Evolutionary conservation across 495 filamentous ascomycete species (phyloP), one percentile per base, ranked within the genome.

Genomic region (Hypoxylon intermedium): DNA sequence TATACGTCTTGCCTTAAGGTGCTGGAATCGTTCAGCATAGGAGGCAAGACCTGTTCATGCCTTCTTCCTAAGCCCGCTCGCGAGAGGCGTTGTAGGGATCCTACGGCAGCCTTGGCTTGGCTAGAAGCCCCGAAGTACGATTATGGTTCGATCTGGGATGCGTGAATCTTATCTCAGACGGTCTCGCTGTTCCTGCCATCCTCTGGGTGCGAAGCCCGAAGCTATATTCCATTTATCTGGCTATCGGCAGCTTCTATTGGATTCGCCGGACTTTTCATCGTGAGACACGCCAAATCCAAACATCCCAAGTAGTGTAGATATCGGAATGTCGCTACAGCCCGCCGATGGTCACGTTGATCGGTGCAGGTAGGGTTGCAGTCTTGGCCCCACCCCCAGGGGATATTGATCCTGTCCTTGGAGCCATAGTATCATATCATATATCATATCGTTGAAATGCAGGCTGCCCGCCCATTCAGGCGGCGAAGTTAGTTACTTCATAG

Each of bases 1-100:
- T 60, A 52, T 43, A 56, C 19, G 50, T 38, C 30, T 40, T 52
- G 41, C 56, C 54, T 60, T 65, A 65, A 65, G 62, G 62, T 65
- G 42, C 42, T 60, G 33, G 34, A 65, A 30, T 55, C 49, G 34
- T 52, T 19, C 43, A 16, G 40, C 1, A 19, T 24, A 3, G 13
- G 9, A n/a, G 36, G 37, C 18, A 12, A 46, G 21, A 42, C 12
- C 9, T 40, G 40, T 51, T 42, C 24, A 4, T 20, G n/a, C 19
- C 33, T n/a, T 42, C 44, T 12, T 16, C 38, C 33, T 50, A 53
- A 41, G 53, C 42, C 31, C 16, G 50, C 24, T 18, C 36, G 9
- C 2, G 13, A 38, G 3, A 38, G 15, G 9, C 2, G 16, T 6
- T 16, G 36, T 19, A 16, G 18, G 16, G 26, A 53, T 41, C 13